Evolutionary conservation across 2,329 filamentous ascomycete genomes (phyloP), one percentile per base, ranked within the genome.

Genomic region (Parascedosporium putredinis): DNA sequence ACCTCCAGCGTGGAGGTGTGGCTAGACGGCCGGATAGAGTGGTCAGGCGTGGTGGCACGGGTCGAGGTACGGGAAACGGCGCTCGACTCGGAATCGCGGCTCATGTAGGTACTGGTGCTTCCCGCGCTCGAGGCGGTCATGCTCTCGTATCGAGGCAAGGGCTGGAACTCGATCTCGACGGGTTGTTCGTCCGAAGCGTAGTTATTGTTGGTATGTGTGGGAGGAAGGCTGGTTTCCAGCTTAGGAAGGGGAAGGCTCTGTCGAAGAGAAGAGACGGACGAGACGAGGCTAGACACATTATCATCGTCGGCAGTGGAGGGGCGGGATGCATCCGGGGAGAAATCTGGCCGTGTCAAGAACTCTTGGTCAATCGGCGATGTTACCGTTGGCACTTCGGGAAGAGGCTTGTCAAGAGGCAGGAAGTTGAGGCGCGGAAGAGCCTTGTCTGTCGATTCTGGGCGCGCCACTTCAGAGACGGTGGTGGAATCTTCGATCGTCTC

Each of bases 21-120:
- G 51, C 70, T 72, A 55, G 76, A 73, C 25, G 78, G 75, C 51
- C 68, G 71, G 36, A 73, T 62, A 56, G 72, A 58, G 59, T 75
- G 65, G 56, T 95, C 89, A 1, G 89, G 89, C 1, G 89, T 95
- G 1, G 89, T 95, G 14, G 89, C 90, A 50, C 90, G 75, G 2
- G 90, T 96, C 1, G 90, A 95, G 1, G 81, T 83, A 60, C 85
- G 83, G 1, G 91, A 96, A 2, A 88, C 64, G 25, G 87, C 73
- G 63, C 88, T 95, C 45, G 79, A 78, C 59, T 90, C 87, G 0
- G 89, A 95, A 57, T 88, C 85, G 27, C 86, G 82, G 69, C 84
- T 89, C 47, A 84, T 72, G 57, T 85, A 90, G 3, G 87, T 90
- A 62, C 83, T 87, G 58, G 78, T 84, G 53, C 86, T 91, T 50